Evolutionary conservation across 352 stramenopile species (phyloP).

Genomic region (Pythium utonaiense): DNA sequence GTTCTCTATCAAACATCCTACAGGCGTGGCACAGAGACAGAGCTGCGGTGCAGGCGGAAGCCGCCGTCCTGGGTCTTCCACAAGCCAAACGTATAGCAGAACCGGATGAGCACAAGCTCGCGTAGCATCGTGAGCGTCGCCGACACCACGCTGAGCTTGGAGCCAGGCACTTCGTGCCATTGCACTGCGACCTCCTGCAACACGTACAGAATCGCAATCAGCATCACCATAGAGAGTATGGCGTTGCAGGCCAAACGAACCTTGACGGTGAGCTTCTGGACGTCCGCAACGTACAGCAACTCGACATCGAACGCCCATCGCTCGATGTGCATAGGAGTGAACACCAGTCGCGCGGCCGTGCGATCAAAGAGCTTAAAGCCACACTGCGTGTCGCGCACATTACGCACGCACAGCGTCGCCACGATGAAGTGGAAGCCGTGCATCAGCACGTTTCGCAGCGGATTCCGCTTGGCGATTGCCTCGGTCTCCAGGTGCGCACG

Average conservation of each 20-base stretch:
- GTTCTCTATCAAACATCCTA: constrained; percentile 4
- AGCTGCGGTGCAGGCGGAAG: constrained; percentile 42
- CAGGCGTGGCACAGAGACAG: constrained; percentile 20
- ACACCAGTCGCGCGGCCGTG: constrained; percentile 74
- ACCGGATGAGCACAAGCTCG: constrained; percentile 88
- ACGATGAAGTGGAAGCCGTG: constrained; percentile 92
- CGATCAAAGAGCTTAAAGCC: constrained; percentile 95
- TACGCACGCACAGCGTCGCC: constrained; percentile 77
- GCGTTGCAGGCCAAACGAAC: constrained; percentile 16
- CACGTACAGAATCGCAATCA: constrained; percentile 7
- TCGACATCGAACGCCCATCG: constrained; percentile 96
- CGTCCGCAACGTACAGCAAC: constrained; percentile 82
- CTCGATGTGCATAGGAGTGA: constrained; percentile 91
- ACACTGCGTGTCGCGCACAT: constrained; percentile 92
- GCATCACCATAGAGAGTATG: neutral
- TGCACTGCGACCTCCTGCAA: constrained; percentile 92
- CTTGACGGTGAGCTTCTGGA: constrained; percentile 57
- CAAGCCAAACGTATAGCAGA: constrained; percentile 89
- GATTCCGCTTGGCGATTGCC: constrained; percentile 80
- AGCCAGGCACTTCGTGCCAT: constrained; percentile 90
- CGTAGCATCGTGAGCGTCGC: constrained; percentile 90
- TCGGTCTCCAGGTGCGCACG: constrained; percentile 87
- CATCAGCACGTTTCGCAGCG: constrained; percentile 90
- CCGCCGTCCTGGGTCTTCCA: constrained; percentile 77
- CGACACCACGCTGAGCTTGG: constrained; percentile 86